Conservation (phyloP, 108 stramenopile genomes). For the Conticribra guillardii region DNA sequence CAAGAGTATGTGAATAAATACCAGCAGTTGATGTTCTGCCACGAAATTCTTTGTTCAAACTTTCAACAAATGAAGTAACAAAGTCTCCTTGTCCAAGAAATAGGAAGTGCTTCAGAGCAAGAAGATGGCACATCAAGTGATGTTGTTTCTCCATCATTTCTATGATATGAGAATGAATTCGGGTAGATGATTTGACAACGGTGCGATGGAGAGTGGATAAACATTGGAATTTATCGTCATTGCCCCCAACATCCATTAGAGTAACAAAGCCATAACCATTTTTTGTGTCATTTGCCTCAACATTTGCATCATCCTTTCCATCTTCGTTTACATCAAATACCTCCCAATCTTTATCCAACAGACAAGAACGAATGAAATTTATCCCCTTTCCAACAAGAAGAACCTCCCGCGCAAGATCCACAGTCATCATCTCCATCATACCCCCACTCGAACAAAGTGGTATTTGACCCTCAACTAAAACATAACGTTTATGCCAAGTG, state of each 20-base stretch:
- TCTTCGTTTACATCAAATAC: slow-evolving; percentile 42
- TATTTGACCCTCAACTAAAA: slow-evolving; percentile 65
- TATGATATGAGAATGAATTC: slow-evolving; percentile 80
- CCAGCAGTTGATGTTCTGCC: slow-evolving; percentile 52
- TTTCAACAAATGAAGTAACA: slow-evolving; percentile 89
- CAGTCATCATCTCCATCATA: slow-evolving; percentile 70
- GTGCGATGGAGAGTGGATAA: slow-evolving; percentile 53
- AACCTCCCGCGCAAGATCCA: slow-evolving; percentile 68
- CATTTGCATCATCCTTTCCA: slow-evolving; percentile 5
- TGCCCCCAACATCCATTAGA: slow-evolving; percentile 27
- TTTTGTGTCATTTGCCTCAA: slow-evolving; percentile 11
- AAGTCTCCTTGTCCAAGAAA: slow-evolving; percentile 98
- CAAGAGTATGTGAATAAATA: slow-evolving; percentile 82
- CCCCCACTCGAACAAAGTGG: slow-evolving; percentile 50
- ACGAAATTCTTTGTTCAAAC: slow-evolving; percentile 72
- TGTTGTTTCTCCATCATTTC: slow-evolving; percentile 69
- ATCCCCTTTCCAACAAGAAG: slow-evolving; percentile 93
- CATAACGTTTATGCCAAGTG: slow-evolving; percentile 85
- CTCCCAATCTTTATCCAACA: slow-evolving; percentile 76
- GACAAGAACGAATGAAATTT: slow-evolving; percentile 91
- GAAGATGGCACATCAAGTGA: slow-evolving; percentile 86
- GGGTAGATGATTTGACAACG: slow-evolving; percentile 52
- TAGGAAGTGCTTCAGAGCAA: slow-evolving; percentile 92
- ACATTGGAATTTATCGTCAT: slow-evolving; percentile 35
- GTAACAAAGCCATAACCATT: slow-evolving; percentile 25